Evolutionary conservation across 1,284 basidiomycete species (phyloP).

Genomic region (Ceratobasidium theobromae): DNA sequence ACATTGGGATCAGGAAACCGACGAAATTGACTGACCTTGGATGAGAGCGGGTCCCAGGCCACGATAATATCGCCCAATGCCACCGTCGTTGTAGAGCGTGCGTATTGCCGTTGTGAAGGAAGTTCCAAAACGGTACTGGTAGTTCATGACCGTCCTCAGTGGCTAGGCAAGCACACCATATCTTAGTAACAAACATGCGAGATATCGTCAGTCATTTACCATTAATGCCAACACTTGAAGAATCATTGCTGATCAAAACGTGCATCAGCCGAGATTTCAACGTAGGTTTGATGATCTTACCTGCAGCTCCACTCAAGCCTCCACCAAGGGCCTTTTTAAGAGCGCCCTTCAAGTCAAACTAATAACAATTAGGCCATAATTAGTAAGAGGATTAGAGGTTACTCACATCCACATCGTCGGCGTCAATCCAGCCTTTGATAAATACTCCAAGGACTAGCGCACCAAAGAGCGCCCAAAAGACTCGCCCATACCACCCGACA

Average conservation of each 20-base stretch:
- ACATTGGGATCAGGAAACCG: not conserved
- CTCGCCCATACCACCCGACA: slow-evolving; percentile 24
- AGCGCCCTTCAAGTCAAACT: slow-evolving; percentile 78
- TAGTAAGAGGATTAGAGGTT: not conserved
- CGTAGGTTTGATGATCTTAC: slow-evolving; percentile 43
- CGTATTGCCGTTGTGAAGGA: slow-evolving; percentile 62
- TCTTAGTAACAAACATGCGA: not conserved
- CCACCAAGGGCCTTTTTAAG: slow-evolving; percentile 80
- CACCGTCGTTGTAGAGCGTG: slow-evolving; percentile 77
- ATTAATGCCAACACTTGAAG: slow-evolving; percentile 84
- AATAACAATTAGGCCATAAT: not conserved
- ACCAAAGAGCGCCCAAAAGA: slow-evolving; percentile 17
- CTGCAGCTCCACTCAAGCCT: slow-evolving; percentile 81
- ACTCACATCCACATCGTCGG: slow-evolving; percentile 64
- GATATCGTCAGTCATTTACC: slow-evolving; percentile 47
- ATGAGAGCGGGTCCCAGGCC: slow-evolving; percentile 79
- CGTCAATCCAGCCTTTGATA: slow-evolving; percentile 68
- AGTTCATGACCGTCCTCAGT: slow-evolving; percentile 88
- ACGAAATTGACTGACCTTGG: slow-evolving; percentile 62
- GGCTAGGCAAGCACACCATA: slow-evolving; percentile 48
- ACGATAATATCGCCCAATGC: slow-evolving; percentile 77
- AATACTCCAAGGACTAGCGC: slow-evolving; percentile 42
- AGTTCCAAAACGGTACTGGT: slow-evolving; percentile 82
- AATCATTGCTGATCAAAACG: slow-evolving; percentile 67
- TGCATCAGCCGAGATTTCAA: not conserved